Evolutionary conservation across 2,329 filamentous ascomycete species (phyloP), one percentile per base, ranked within the genome.

Genomic region (Aspergillus novofumigatus): DNA sequence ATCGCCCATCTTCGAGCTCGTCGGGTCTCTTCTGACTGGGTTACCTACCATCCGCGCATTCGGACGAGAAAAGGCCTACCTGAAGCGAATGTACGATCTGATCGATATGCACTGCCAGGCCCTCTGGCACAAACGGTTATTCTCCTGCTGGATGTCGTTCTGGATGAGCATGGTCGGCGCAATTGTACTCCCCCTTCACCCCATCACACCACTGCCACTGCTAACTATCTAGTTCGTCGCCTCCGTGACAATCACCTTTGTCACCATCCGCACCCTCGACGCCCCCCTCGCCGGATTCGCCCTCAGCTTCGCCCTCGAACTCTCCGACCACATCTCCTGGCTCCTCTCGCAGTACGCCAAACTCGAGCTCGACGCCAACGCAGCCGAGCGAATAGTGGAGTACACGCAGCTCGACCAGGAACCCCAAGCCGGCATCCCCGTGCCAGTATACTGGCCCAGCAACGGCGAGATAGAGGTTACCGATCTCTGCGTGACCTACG

Each of bases 1-100:
- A 72, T 89, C 86, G 0, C 89, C 89, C 0, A 85, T 92, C 1
- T 92, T 91, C 65, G 89, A 92, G 69, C 84, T 89, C 62, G 92
- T 92, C 66, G 86, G 86, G n/a, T 85, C 87, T 1, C 84, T 87
- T 0, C 80, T 92, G 10, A 81, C 83, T 0, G 90, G 90, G 8
- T 82, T 92, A 25, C 79, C 83, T 1, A 91, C 89, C 0, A 89
- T 92, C 52, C 83, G 90, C 20, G 86, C 86, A 0, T 92, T 88
- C 62, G 84, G 85, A 59, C 91, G 90, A 76, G 76, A 80, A 0
- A 78, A 84, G 25, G 79, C 80, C 1, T 92, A 91, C 62, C 77
- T 89, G 50, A 78, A 85, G 17, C 81, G 83, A 55, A 91, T 92
- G 87, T 32, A 32, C 29, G 29, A 72, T 29, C 29, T 51, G 21